Evolutionary conservation across 306 rosid species (phyloP).

Genomic region (Hippophae tibetana): DNA sequence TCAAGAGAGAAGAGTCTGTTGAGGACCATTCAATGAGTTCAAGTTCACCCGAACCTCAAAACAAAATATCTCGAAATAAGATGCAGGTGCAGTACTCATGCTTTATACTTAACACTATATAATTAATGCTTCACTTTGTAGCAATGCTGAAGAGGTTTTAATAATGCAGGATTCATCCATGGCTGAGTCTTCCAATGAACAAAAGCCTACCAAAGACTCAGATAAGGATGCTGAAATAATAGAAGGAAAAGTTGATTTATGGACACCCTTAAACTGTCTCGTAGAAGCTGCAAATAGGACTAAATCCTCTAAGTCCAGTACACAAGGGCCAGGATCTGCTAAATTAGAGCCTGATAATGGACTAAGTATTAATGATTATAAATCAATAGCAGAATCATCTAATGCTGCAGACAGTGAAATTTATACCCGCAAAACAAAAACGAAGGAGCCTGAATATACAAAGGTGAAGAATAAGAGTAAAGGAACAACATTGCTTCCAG

Average conservation of each 20-base stretch:
- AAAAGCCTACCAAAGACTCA: slow-evolving; percentile 26
- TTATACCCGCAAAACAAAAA: slow-evolving; percentile 46
- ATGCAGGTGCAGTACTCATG: slow-evolving; percentile 30
- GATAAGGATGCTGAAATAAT: slow-evolving; percentile 32
- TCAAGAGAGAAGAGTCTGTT: slow-evolving; percentile 47
- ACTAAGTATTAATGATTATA: slow-evolving; percentile 29
- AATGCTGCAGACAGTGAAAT: slow-evolving; percentile 27
- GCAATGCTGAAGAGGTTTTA: neutral
- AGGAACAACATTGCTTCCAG: slow-evolving; percentile 36
- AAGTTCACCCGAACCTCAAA: slow-evolving; percentile 38
- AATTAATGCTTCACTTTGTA: neutral
- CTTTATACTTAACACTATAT: slow-evolving; percentile 3
- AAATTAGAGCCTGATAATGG: slow-evolving; percentile 53
- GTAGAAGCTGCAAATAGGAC: slow-evolving; percentile 98
- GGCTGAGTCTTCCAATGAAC: slow-evolving; percentile 55
- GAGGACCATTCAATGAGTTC: slow-evolving; percentile 55
- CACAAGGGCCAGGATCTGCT: slow-evolving; percentile 40
- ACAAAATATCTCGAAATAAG: slow-evolving; percentile 30
- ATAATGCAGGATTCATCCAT: slow-evolving; percentile 45
- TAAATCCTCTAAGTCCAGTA: slow-evolving; percentile 62
- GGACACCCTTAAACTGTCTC: slow-evolving; percentile 97
- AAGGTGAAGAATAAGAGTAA: slow-evolving; percentile 49
- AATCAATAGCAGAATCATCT: slow-evolving; percentile 37
- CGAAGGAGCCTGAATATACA: slow-evolving; percentile 47
- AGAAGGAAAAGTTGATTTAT: slow-evolving; percentile 86